Conservation (phyloP, 2,329 filamentous ascomycete genomes). For the Fusarium verrucosum region DNA sequence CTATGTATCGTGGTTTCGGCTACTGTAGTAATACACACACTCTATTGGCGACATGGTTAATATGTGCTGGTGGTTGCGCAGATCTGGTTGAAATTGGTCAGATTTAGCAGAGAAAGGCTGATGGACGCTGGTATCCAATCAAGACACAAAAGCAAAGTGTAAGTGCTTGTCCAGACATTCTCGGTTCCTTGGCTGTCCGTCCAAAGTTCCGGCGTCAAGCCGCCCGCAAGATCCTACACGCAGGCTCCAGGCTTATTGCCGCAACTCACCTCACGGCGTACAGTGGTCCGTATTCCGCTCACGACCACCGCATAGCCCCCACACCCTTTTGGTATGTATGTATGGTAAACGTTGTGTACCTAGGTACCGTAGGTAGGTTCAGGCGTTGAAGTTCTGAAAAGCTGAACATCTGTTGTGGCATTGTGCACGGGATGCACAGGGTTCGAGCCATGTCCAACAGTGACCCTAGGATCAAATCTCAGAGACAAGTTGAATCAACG, state of each 20-base stretch:
- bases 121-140: conserved; percentile 29
- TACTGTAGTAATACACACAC: neutral
- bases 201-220: conserved; percentile 25
- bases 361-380: neutral
- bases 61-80: neutral
- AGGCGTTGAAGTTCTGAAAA: conserved; percentile 1
- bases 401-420: neutral
- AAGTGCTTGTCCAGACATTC: conserved; percentile 11
- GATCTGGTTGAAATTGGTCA: conserved; percentile 18
- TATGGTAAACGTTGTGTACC: neutral
- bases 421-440: neutral
- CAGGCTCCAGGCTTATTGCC: conserved; percentile 24
- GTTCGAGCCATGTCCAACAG: neutral
- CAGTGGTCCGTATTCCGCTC: conserved; percentile 28
- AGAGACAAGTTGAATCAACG: conserved; percentile 6
- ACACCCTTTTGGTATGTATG: neutral
- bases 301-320: conserved; percentile 21
- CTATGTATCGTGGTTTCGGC: conserved; percentile 7
- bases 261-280: conserved; percentile 24
- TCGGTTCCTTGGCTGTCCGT: conserved; percentile 29
- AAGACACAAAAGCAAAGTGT: conserved; percentile 36
- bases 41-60: neutral
- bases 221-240: conserved; percentile 24
- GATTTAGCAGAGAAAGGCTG: conserved; percentile 22
- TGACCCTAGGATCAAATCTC: neutral